Conservation (phyloP, 1,139 yeast species). For the Suhomyces anneliseae region DNA sequence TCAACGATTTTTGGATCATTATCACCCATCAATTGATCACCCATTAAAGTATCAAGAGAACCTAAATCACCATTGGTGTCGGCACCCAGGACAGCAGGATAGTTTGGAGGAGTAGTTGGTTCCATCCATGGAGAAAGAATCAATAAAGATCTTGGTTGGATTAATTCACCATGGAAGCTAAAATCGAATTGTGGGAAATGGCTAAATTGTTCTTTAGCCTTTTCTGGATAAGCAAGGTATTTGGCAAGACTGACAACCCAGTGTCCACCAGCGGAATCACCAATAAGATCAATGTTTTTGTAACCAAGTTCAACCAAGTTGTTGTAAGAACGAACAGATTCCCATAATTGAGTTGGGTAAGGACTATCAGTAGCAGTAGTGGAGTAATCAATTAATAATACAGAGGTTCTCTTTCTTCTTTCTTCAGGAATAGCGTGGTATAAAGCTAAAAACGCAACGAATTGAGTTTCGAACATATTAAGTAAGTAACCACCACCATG, state of each 20-base stretch:
- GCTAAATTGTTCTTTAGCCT: constrained; percentile 22
- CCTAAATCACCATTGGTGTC: constrained; percentile 36
- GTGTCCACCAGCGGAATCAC: constrained; percentile 53
- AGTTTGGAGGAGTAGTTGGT: constrained; percentile 21
- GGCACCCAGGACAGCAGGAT: constrained; percentile 23
- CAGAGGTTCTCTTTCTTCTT: constrained; percentile 22
- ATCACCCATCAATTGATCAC: constrained; percentile 31
- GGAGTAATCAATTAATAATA: constrained; percentile 42
- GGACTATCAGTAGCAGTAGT: constrained; percentile 27
- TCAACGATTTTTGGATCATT: constrained; percentile 16
- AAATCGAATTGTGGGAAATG: constrained; percentile 23
- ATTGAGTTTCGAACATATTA: constrained; percentile 29
- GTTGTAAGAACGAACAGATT: constrained; percentile 30
- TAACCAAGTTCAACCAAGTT: constrained; percentile 30
- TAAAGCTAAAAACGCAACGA: constrained; percentile 25
- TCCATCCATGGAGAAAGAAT: constrained; percentile 49
- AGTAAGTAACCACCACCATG: constrained; percentile 50
- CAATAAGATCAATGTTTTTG: constrained; percentile 35
- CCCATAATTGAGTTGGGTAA: constrained; percentile 44
- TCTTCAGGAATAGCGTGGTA: constrained; percentile 24
- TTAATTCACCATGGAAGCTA: constrained; percentile 14
- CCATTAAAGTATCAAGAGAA: constrained; percentile 26
- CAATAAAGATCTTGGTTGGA: constrained; percentile 33
- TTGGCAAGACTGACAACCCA: constrained; percentile 35
- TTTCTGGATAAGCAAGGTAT: constrained; percentile 34